Percentiles rank a stretch among this genome's conserved stretches.
Conservation (phyloP, 768 basidiomycete genomes). For the Rhodotorula babjevae region DNA sequence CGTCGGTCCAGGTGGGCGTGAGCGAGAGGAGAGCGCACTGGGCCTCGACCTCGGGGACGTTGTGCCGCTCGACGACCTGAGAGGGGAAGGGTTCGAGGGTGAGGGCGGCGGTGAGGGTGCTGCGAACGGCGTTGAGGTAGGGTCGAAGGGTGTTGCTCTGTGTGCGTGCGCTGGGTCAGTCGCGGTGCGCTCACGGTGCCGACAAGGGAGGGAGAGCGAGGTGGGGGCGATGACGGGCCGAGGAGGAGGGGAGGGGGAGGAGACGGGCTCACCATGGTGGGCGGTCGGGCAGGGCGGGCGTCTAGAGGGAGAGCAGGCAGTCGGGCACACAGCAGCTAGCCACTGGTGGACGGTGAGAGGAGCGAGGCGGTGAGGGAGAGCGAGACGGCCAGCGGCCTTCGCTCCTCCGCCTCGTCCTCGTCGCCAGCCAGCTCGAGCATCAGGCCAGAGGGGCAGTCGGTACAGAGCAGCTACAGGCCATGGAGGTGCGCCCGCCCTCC, state of each 20-base stretch:
- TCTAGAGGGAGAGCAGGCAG: not conserved
- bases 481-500: not conserved
- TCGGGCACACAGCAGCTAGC: not conserved
- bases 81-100: conserved; percentile 97
- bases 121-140: conserved; percentile 90
- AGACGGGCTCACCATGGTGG: conserved; percentile 14
- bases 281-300: not conserved
- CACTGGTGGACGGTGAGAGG: too few relatives aligned
- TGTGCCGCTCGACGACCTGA: conserved; percentile 58
- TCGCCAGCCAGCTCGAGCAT: too few relatives aligned
- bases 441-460: too few relatives aligned
- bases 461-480: not conserved
- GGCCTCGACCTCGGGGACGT: conserved; percentile 31
- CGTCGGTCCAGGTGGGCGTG: not conserved
- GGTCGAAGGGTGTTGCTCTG: conserved; percentile 94
- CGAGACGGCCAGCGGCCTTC: too few relatives aligned
- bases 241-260: not conserved
- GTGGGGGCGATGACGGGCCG: too few relatives aligned
- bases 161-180: too few relatives aligned
- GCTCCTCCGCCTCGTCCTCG: not conserved
- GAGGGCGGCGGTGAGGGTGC: conserved; percentile 92
- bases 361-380: too few relatives aligned
- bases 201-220: not conserved
- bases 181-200: not conserved
- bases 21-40: conserved; percentile 7